A percentile compares a stretch with the other conserved stretches of the same genome.
Conservation (phyloP, 2,329 filamentous ascomycete genomes). For the Aspergillus fijiensis region DNA sequence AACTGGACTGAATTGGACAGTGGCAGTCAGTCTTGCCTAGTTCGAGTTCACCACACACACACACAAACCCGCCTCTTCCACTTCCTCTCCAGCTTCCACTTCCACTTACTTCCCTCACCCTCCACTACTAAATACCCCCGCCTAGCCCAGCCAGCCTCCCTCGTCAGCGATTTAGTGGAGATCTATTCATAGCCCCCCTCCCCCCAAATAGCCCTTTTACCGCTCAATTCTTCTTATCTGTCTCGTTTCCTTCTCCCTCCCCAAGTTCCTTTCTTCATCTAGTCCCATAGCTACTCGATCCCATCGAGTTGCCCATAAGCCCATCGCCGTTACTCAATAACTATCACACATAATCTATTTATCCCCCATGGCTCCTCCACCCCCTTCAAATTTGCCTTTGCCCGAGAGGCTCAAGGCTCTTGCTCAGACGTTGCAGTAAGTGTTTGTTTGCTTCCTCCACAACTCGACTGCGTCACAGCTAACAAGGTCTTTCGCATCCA, state of each 20-base stretch:
- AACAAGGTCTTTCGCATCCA: constrained; percentile 36
- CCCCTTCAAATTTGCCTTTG: constrained; percentile 67
- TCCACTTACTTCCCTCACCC: constrained; percentile 1
- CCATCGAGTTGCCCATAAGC: background rate
- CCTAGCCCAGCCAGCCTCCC: constrained; percentile 21
- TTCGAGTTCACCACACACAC: background rate
- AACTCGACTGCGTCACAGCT: constrained; percentile 16
- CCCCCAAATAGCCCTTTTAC: constrained; percentile 14
- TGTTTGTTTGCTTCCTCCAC: constrained; percentile 41
- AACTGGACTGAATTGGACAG: background rate
- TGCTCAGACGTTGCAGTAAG: constrained; percentile 86
- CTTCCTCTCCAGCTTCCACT: background rate
- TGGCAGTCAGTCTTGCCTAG: background rate
- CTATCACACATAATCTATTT: background rate
- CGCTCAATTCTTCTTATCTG: background rate
- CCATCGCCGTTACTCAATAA: background rate
- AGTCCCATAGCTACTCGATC: constrained; percentile 4
- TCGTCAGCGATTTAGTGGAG: constrained; percentile 6
- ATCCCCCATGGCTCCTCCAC: constrained; percentile 68
- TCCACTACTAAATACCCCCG: constrained; percentile 13
- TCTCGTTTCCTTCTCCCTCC: constrained; percentile 11
- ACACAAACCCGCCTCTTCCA: background rate
- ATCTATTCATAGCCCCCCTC: constrained; percentile 9
- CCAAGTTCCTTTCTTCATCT: constrained; percentile 8
- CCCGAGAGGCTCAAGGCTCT: constrained; percentile 72